Base-by-base conservation (phyloP, 352 stramenopile genomes). In the Elongisporangium prolatum region DNA sequence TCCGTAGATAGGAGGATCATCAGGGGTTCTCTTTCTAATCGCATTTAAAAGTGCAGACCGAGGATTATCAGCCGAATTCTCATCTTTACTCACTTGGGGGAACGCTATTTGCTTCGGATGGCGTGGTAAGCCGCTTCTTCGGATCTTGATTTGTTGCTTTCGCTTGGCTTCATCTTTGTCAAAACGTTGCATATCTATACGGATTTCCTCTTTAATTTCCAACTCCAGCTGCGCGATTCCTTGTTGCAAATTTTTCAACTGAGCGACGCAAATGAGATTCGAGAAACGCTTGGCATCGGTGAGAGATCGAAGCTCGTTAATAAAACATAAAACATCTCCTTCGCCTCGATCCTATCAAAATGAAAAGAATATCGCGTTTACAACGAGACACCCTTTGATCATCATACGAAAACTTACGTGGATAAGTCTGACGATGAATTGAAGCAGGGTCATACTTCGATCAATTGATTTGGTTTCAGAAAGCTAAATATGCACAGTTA, bases 391-490 rank as follows among this genome's bases (percentile, higher is more conserved):
- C n/a, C n/a, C n/a, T n/a, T n/a, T n/a, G n/a, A n/a, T n/a, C n/a
- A n/a, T n/a, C n/a, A n/a, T n/a, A n/a, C n/a, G n/a, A n/a, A n/a
- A 3, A 71, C 80, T 48, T 70, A 89, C 83, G 20, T 93, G 77
- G 52, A 93, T 88, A 21, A 93, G 70, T 50, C 84, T 80, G 56
- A 89, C 73, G 56, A 89, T 88, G 50, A 91, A 93, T 48, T 91
- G 80, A 38, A 92, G 64, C 2, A 93, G 59, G 5, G 81, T 91
- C 52, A 82, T 81, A 21, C 63, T 88, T 60, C 80, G 74, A 58
- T 91, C 82, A 13, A 91, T 72, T 4, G 84, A 83, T 58, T 91
- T 90, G n/a, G 84, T 93, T 52, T 93, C 84, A 0, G 84, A 92
- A 4, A 93, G 65, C 76, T 90, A 64, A 2, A 37, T 1, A 10